Evolutionary conservation across 192 early-diverging fungal genomes (phyloP).

Genomic region (Backusella circina): DNA sequence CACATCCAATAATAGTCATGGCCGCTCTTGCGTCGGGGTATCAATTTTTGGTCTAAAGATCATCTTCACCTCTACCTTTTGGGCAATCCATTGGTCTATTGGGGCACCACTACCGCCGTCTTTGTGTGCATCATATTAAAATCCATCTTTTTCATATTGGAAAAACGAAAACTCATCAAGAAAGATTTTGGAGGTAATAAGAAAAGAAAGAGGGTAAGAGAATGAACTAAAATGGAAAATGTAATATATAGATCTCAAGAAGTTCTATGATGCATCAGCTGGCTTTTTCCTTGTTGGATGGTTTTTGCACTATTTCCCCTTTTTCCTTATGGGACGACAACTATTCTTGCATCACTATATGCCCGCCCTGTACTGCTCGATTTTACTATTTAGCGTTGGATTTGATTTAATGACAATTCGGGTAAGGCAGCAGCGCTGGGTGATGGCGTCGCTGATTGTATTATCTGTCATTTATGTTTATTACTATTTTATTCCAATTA

Average conservation of each 20-base stretch:
- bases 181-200: constrained; percentile 39
- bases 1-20: constrained; percentile 52
- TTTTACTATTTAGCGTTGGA: constrained; percentile 68
- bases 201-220: not conserved
- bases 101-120: constrained; percentile 63
- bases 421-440: constrained; percentile 43
- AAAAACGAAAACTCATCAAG: constrained; percentile 52
- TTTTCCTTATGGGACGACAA: constrained; percentile 92
- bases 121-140: constrained; percentile 56
- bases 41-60: constrained; percentile 85
- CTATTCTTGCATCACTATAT: constrained; percentile 96
- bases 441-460: constrained; percentile 48
- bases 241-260: constrained; percentile 14
- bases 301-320: constrained; percentile 86
- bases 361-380: constrained; percentile 89
- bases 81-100: constrained; percentile 90
- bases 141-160: constrained; percentile 50
- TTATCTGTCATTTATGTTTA: constrained; percentile 66
- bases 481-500: constrained; percentile 67
- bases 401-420: constrained; percentile 79
- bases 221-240: not conserved
- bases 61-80: constrained; percentile 84
- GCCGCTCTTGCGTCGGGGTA: constrained; percentile 86
- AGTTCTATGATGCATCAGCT: constrained; percentile 59
- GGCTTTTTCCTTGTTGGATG: constrained; percentile 82